These are phyloP conservation scores for Polytrichum commune DNA, from an alignment of 225 moss, liverwort and hornwort species.

Conservation along the genomic window DNA sequence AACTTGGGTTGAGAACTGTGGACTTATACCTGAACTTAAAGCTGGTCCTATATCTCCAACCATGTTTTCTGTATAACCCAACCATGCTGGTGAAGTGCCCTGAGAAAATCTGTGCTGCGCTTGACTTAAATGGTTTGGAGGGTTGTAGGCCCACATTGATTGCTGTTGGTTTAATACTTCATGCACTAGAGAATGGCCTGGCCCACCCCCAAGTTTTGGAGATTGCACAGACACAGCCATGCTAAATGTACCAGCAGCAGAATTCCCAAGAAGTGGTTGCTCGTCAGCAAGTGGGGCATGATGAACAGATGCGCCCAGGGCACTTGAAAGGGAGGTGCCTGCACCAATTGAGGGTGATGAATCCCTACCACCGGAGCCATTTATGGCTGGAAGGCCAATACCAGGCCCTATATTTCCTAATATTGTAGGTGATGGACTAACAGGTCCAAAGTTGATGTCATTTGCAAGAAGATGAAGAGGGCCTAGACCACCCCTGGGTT, in stretches of 20 bases:
- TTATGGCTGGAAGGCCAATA: conserved; percentile 38
- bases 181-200: conserved; percentile 21
- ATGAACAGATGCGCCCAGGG: conserved; percentile 32
- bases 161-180: conserved; percentile 45
- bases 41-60: conserved; percentile 54
- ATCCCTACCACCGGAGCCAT: conserved; percentile 41
- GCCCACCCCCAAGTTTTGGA: conserved; percentile 39
- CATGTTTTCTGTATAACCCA: conserved; percentile 46
- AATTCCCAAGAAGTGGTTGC: conserved; percentile 29
- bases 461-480: conserved; percentile 40
- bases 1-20: conserved; percentile 40
- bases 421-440: conserved; percentile 37
- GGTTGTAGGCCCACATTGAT: conserved; percentile 44
- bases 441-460: conserved; percentile 46
- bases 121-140: conserved; percentile 18
- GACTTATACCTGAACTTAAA: conserved; percentile 29
- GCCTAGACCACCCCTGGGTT: conserved; percentile 29
- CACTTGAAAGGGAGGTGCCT: conserved; percentile 28
- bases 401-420: conserved; percentile 38
- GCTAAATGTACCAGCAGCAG: conserved; percentile 36
- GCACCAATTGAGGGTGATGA: conserved; percentile 31
- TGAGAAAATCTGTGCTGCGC: conserved; percentile 36
- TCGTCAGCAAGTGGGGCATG: conserved; percentile 35
- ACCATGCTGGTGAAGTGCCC: conserved; percentile 36
- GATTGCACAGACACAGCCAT: conserved; percentile 44